Evolutionary conservation across 2,329 filamentous ascomycete genomes (phyloP).

Genomic region (Acarospora socialis): DNA sequence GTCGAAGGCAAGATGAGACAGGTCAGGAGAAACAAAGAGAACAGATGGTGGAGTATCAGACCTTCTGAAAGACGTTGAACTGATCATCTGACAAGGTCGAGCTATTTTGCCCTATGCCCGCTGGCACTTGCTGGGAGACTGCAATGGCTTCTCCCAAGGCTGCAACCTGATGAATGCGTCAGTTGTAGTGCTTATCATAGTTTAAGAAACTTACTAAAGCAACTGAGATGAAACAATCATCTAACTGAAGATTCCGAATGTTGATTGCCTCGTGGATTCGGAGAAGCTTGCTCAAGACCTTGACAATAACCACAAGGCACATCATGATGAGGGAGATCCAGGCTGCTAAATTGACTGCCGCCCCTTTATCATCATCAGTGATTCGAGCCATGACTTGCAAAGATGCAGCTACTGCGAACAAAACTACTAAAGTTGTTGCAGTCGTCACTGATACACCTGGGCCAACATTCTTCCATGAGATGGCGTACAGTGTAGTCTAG

Average conservation of each 20-base stretch:
- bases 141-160: slow-evolving; percentile 2
- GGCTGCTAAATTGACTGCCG: slow-evolving; percentile 4
- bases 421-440: too few relatives aligned
- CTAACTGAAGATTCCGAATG: neutral
- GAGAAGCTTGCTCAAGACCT: slow-evolving; percentile 3
- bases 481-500: too few relatives aligned
- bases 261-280: too few relatives aligned
- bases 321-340: slow-evolving; percentile 1
- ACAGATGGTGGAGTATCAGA: too few relatives aligned
- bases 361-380: slow-evolving; percentile 1
- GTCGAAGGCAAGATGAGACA: too few relatives aligned
- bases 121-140: neutral
- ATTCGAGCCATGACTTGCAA: too few relatives aligned
- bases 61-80: too few relatives aligned
- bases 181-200: neutral
- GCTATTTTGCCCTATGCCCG: slow-evolving; percentile 6
- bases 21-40: too few relatives aligned
- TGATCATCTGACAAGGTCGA: too few relatives aligned
- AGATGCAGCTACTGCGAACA: too few relatives aligned
- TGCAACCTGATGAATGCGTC: neutral
- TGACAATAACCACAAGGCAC: neutral
- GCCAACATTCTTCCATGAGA: too few relatives aligned
- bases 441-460: too few relatives aligned
- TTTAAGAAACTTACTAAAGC: slow-evolving; percentile 2
- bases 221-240: slow-evolving; percentile 2